A percentile compares a stretch with the other conserved stretches of the same genome.
Conservation (phyloP, 2,329 filamentous ascomycete genomes). For the Didymella arachidicola region DNA sequence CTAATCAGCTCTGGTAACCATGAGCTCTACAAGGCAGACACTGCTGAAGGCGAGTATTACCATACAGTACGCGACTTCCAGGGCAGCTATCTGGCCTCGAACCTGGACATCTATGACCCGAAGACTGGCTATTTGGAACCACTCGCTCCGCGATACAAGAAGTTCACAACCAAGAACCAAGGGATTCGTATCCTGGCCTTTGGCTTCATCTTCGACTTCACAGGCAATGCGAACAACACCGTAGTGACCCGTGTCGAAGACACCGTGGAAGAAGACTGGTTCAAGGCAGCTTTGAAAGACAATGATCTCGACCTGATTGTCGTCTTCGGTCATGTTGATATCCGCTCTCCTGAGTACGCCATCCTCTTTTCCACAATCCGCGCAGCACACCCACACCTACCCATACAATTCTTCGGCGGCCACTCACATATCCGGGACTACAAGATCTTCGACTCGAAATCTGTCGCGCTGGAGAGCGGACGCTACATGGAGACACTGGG, state of each 20-base stretch:
- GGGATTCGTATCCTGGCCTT: constrained; percentile 85
- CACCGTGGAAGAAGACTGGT: constrained; percentile 86
- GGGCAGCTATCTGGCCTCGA: constrained; percentile 85
- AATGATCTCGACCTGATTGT: constrained; percentile 84
- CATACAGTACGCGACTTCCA: constrained; percentile 84
- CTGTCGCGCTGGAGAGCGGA: constrained; percentile 83
- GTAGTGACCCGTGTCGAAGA: constrained; percentile 81
- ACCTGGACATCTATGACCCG: constrained; percentile 85
- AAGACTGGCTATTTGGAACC: constrained; percentile 74
- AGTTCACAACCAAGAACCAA: constrained; percentile 90
- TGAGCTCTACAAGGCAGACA: constrained; percentile 85
- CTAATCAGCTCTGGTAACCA: constrained; percentile 90
- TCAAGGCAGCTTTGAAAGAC: constrained; percentile 82
- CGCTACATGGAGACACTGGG: constrained; percentile 95
- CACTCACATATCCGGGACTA: constrained; percentile 91
- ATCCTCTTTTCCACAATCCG: constrained; percentile 81
- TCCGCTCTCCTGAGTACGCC: constrained; percentile 81
- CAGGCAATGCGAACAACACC: constrained; percentile 88
- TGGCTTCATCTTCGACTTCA: constrained; percentile 95
- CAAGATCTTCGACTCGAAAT: constrained; percentile 76
- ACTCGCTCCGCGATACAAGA: constrained; percentile 82
- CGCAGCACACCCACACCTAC: constrained; percentile 76
- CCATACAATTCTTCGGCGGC: constrained; percentile 91
- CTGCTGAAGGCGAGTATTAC: constrained; percentile 78
- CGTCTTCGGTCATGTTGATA: constrained; percentile 83